Evolutionary conservation across 2,329 filamentous ascomycete species (phyloP).

Genomic region (Thermoascus crustaceus): DNA sequence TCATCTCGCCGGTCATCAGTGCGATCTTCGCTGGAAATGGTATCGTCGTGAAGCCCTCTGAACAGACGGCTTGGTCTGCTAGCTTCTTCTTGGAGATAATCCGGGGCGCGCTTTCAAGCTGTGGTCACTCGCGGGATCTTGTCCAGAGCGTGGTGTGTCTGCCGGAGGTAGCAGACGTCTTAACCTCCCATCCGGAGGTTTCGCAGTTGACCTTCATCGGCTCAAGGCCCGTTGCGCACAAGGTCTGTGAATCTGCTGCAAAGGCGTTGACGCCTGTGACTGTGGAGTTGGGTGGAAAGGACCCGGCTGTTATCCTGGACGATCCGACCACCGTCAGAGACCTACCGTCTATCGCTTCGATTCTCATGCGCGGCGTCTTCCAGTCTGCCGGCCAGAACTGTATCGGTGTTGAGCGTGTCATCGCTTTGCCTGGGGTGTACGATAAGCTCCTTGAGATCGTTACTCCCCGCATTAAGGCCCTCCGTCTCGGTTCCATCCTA

Average conservation of each 20-base stretch:
- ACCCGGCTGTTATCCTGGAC: slow-evolving; percentile 82
- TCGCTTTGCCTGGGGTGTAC: slow-evolving; percentile 71
- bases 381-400: slow-evolving; percentile 96
- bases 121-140: slow-evolving; percentile 72
- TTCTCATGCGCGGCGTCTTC: slow-evolving; percentile 86
- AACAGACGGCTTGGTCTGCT: slow-evolving; percentile 91
- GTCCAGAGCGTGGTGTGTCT: slow-evolving; percentile 84
- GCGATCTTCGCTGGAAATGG: slow-evolving; percentile 86
- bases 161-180: slow-evolving; percentile 68
- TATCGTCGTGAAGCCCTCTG: slow-evolving; percentile 87
- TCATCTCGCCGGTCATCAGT: slow-evolving; percentile 84
- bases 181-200: slow-evolving; percentile 79
- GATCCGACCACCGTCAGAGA: slow-evolving; percentile 52
- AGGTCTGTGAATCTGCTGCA: slow-evolving; percentile 79
- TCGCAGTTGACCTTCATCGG: slow-evolving; percentile 95
- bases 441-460: slow-evolving; percentile 62
- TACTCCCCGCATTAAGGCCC: slow-evolving; percentile 60
- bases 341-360: slow-evolving; percentile 65
- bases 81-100: slow-evolving; percentile 73
- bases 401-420: slow-evolving; percentile 89
- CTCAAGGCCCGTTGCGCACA: slow-evolving; percentile 74
- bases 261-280: slow-evolving; percentile 79
- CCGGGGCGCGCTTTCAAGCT: slow-evolving; percentile 68
- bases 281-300: slow-evolving; percentile 90
- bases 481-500: slow-evolving; percentile 67